phyloP scores from a whole-genome alignment of 2,329 filamentous ascomycete species.

The Neoarthrinium moseri region DNA sequence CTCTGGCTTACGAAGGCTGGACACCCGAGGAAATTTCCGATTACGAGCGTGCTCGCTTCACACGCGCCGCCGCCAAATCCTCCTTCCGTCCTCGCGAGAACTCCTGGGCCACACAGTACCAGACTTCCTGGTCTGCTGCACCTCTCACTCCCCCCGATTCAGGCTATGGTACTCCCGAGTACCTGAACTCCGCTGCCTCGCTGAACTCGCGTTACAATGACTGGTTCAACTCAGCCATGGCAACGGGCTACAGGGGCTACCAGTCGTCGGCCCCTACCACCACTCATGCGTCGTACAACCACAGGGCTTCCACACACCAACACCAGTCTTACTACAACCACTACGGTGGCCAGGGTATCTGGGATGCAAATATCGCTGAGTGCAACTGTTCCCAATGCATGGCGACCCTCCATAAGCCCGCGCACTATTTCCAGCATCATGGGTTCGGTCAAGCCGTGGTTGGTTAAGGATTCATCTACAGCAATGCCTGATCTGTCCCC shows the following conservation, averaged over 20 bases:
- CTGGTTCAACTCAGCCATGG: constrained; percentile 47
- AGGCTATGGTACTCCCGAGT: constrained; percentile 61
- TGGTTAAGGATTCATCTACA: constrained; percentile 34
- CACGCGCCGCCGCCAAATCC: constrained; percentile 19
- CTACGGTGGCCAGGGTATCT: constrained; percentile 38
- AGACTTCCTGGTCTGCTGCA: constrained; percentile 36
- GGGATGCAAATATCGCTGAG: constrained; percentile 51
- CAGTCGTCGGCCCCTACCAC: constrained; percentile 36
- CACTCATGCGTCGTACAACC: constrained; percentile 31
- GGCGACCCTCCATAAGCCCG: constrained; percentile 41
- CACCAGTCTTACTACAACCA: constrained; percentile 44
- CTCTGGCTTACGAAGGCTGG: constrained; percentile 41
- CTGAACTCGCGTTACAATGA: constrained; percentile 57
- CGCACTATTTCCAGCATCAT: constrained; percentile 47
- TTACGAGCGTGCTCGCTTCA: constrained; percentile 44
- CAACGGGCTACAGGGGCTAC: constrained; percentile 37
- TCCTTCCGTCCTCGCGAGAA: constrained; percentile 44
- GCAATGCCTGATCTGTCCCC: not conserved
- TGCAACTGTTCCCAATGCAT: constrained; percentile 49
- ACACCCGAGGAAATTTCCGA: constrained; percentile 56
- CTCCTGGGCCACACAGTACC: constrained; percentile 40
- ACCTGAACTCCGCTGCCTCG: constrained; percentile 53
- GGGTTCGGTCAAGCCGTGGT: constrained; percentile 55
- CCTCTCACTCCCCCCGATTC: constrained; percentile 61
- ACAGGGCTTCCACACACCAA: constrained; percentile 37